These are phyloP conservation scores for Harringtonia aguacate DNA, from an alignment of 2,329 filamentous ascomycete species.

Conservation along the genomic window DNA sequence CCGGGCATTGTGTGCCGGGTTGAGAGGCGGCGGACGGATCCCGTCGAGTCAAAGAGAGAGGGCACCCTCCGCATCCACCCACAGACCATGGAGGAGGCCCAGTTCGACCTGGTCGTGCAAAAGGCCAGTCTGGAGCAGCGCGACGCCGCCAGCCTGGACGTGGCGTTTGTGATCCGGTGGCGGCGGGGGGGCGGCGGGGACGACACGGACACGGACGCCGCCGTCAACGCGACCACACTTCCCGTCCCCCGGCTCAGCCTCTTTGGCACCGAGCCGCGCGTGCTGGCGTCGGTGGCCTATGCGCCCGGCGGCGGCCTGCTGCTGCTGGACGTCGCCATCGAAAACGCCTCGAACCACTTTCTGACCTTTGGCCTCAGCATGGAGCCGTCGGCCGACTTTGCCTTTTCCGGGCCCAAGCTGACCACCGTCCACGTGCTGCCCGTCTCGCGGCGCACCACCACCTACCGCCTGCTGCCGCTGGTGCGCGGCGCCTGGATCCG, in stretches of 20 bases:
- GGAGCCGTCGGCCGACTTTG: constrained; percentile 88
- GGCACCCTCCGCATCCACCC: constrained; percentile 40
- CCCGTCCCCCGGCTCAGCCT: constrained; percentile 71
- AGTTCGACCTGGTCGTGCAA: constrained; percentile 64
- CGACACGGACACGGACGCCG: constrained; percentile 10
- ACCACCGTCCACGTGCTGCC: constrained; percentile 73
- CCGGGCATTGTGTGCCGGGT: constrained; percentile 56
- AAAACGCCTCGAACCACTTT: constrained; percentile 92
- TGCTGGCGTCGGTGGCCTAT: constrained; percentile 52
- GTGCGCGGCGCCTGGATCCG: constrained; percentile 55
- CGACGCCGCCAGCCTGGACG: constrained; percentile 60
- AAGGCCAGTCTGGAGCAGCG: constrained; percentile 77
- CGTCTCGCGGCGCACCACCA: constrained; percentile 61
- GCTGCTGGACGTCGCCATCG: constrained; percentile 44
- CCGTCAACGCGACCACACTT: constrained; percentile 54
- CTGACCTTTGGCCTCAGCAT: constrained; percentile 86
- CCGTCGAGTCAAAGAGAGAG: constrained; percentile 19
- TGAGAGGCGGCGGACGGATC: constrained; percentile 28
- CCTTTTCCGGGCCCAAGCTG: constrained; percentile 81
- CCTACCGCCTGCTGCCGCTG: constrained; percentile 64
- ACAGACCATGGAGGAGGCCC: constrained; percentile 58
- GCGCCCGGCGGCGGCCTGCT: constrained; percentile 13
- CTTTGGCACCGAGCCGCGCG: constrained; percentile 75
- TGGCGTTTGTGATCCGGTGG: constrained; percentile 71
- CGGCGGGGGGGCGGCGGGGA: constrained; percentile 36